Evolutionary conservation across 1,284 basidiomycete species (phyloP), one percentile per base, ranked within the genome.

Genomic region (Pholiota adiposa): DNA sequence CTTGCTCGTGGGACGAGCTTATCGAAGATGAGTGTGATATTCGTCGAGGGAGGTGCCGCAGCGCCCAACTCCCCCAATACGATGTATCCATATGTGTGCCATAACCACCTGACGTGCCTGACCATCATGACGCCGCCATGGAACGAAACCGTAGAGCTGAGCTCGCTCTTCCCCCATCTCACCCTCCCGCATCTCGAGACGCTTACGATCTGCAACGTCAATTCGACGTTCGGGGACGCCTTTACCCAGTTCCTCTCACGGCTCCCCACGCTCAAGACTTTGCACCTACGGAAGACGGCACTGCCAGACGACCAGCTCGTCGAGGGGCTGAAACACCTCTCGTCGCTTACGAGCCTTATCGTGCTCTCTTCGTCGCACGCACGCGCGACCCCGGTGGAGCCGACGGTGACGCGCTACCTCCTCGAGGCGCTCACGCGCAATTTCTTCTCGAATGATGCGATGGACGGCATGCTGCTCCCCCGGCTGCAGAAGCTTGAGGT

Each of bases 121-220:
- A 70, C 74, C 41, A 70, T 77, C 54, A 70, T 75, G 60, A 71
- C 74, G 9, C 67, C 73, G 12, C 67, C 68, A 1, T 73, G 69
- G 65, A 70, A 73, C 63, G 70, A 75, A 60, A 53, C 56, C 27
- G 66, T 75, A 38, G 74, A 76, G 38, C 69, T 74, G 25, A 57
- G 66, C n/a, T 64, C 66, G 14, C 67, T 77, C 38, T 76, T 76
- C 65, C 68, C 66, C 4, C 69, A 67, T 33, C 65, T 76, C 31
- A 69, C 67, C 33, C 62, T 73, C 12, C 75, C 75, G n/a, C 63
- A 66, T 31, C 71, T 77, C n/a, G 69, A 70, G 23, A 69, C 69
- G 6, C 71, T 77, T 18, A 72, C 69, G 16, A 74, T 76, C 51
- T 75, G 74, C 63, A 76, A 76, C 55, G 59, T 76, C 44, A 69